Conservation (phyloP, 352 stramenopile genomes). For the Phytophthora pseudosyringae region DNA sequence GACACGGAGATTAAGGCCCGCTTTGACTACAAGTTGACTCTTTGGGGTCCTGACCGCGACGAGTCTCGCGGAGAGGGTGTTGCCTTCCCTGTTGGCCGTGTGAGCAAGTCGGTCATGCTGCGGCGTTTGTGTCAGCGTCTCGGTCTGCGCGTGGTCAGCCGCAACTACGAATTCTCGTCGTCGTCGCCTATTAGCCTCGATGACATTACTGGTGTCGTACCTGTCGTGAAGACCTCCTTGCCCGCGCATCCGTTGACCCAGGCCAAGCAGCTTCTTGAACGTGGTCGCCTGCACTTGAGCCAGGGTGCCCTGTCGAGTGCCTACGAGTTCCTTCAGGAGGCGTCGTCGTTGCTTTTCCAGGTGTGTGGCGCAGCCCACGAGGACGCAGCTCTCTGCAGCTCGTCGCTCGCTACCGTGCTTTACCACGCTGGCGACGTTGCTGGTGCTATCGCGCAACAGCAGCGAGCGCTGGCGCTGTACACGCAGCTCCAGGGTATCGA, state of each 20-base stretch:
- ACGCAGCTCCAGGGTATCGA: conserved; percentile 94
- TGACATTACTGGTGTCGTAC: conserved; percentile 94
- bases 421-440: conserved; percentile 92
- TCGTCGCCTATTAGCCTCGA: conserved; percentile 84
- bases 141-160: conserved; percentile 91
- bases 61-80: conserved; percentile 15
- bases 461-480: conserved; percentile 92
- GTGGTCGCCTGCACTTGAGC: conserved; percentile 84
- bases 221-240: conserved; percentile 93
- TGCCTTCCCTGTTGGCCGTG: conserved; percentile 48
- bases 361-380: conserved; percentile 93
- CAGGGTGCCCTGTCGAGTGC: conserved; percentile 75
- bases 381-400: conserved; percentile 92
- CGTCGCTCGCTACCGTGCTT: conserved; percentile 92
- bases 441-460: conserved; percentile 89
- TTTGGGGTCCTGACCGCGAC: conserved; percentile 60
- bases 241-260: conserved; percentile 79
- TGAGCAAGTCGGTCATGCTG: conserved; percentile 85
- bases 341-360: conserved; percentile 93
- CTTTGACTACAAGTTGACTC: conserved; percentile 79
- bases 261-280: conserved; percentile 89
- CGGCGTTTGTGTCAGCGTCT: conserved; percentile 94
- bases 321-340: conserved; percentile 91
- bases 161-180: conserved; percentile 87
- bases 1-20: conserved; percentile 69